Base-by-base conservation (phyloP, 1,139 yeast genomes). In the Magnusiomyces ingens region DNA sequence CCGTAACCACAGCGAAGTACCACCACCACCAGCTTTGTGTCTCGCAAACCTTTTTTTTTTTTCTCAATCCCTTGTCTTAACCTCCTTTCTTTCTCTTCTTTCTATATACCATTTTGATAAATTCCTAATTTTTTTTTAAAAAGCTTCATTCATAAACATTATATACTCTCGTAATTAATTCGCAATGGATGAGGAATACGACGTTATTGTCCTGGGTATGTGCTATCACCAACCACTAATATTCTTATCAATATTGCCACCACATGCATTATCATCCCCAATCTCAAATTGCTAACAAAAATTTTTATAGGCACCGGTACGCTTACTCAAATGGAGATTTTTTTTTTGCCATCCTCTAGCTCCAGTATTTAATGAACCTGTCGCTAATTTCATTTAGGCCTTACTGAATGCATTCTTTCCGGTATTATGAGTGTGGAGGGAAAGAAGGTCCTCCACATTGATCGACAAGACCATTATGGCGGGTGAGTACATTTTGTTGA, bases 341-440 rank as follows among this genome's bases (percentile, higher is more conserved):
- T n/a, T 17, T 18, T 12, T 10, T 8, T 21, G 3, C 2, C 13
- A 2, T 18, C 19, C 21, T 10, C 19, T 40, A 17, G 10, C 43
- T n/a, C 10, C n/a, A 40, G 6, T 40, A 44, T 17, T 8, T 13
- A 22, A 17, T 15, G 32, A 15, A 19, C 8, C 37, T 13, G 15
- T 44, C 10, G 18, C 35, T 17, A 15, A 38, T 38, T 5, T 8
- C n/a, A 21, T 40, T 82, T 93, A 45, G 99, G 99, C 17, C 79
- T 94, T 60, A 93, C 98, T 55, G 99, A 93, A 71, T 93, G 99
- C 75, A 85, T 94, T 58, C 80, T 93, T 52, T 89, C 97, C 1
- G 99, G 99, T 12, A 74, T 93, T 55, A 77, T 93, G 56, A 90
- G 98, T 12, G 96, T 91, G 13, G 99, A 93, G 67, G 95, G 98